Percentiles rank a stretch among this genome's conserved stretches.
Conservation (phyloP, 768 basidiomycete genomes). For the Crassisporium funariophilum region DNA sequence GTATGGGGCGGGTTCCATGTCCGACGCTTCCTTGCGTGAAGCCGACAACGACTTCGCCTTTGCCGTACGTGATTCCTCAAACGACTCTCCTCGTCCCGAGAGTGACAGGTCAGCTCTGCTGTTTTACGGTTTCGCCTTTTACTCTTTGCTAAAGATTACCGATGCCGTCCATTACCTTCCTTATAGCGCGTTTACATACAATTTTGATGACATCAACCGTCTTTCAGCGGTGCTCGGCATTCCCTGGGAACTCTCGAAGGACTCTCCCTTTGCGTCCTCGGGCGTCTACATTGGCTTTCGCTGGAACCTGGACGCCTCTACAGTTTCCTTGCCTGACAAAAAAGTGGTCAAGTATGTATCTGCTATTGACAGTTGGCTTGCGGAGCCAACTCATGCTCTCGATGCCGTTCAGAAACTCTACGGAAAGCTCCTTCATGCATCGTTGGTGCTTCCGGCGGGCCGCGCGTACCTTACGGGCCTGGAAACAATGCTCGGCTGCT, state of each 20-base stretch:
- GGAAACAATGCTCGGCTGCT: slow-evolving; percentile 15
- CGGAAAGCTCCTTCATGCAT: slow-evolving; percentile 37
- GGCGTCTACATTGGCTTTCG: neutral
- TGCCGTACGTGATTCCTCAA: slow-evolving; percentile 27
- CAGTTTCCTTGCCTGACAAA: neutral
- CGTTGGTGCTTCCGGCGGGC: slow-evolving; percentile 24
- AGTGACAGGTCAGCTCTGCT: slow-evolving; percentile 6
- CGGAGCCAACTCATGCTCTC: slow-evolving; percentile 21
- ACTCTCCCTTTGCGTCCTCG: slow-evolving; percentile 12
- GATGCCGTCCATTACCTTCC: too few species aligned
- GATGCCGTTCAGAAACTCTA: slow-evolving; percentile 34
- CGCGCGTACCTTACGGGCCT: slow-evolving; percentile 37
- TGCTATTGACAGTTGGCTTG: slow-evolving; percentile 25
- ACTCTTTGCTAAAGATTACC: neutral
- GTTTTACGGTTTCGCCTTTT: neutral
- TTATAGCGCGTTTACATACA: slow-evolving; percentile 3
- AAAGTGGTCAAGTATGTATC: slow-evolving; percentile 8
- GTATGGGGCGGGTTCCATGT: slow-evolving; percentile 23
- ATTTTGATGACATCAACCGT: slow-evolving; percentile 31
- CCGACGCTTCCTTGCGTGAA: slow-evolving; percentile 21
- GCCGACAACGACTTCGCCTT: slow-evolving; percentile 30
- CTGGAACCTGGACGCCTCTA: neutral
- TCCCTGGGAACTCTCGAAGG: slow-evolving; percentile 21
- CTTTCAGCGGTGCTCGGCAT: slow-evolving; percentile 28
- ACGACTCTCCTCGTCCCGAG: slow-evolving; percentile 2